Evolutionary conservation across 345 rosid genomes (phyloP).

Genomic region (Angophora floribunda): DNA sequence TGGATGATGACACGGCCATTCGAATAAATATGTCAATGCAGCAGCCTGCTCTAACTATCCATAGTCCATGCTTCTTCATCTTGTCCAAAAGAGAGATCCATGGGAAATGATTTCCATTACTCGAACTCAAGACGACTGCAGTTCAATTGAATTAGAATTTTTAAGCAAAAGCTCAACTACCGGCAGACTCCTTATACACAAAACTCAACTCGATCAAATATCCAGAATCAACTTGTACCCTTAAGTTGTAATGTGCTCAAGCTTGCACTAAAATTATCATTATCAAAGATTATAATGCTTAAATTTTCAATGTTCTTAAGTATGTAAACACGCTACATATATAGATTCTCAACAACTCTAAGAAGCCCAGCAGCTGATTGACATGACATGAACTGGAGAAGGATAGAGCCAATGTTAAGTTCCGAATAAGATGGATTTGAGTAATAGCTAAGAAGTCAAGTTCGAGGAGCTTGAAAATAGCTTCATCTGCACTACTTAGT

Average conservation of each 20-base stretch:
- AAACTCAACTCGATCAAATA: neutral
- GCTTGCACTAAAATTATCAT: neutral
- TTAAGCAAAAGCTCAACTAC: neutral
- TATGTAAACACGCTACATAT: neutral
- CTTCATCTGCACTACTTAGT: neutral
- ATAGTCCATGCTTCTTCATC: neutral
- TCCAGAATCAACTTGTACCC: neutral
- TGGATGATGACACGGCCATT: conserved; percentile 85
- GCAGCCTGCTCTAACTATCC: conserved; percentile 63
- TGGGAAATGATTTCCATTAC: neutral
- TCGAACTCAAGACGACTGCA: neutral
- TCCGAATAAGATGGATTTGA: neutral
- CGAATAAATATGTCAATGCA: conserved; percentile 85
- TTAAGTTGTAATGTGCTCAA: neutral
- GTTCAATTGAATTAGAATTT: too few relatives aligned
- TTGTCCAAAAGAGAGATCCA: neutral
- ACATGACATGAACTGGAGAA: neutral
- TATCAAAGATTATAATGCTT: neutral
- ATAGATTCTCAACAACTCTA: neutral
- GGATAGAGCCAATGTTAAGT: neutral
- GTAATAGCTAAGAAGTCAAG: neutral
- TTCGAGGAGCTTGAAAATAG: neutral
- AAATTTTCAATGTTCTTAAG: neutral
- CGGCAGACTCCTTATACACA: neutral
- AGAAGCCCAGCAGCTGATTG: neutral